These are phyloP conservation scores for Aspergillus glaucus DNA, from an alignment of 2,329 filamentous ascomycete species.

Conservation along the genomic window DNA sequence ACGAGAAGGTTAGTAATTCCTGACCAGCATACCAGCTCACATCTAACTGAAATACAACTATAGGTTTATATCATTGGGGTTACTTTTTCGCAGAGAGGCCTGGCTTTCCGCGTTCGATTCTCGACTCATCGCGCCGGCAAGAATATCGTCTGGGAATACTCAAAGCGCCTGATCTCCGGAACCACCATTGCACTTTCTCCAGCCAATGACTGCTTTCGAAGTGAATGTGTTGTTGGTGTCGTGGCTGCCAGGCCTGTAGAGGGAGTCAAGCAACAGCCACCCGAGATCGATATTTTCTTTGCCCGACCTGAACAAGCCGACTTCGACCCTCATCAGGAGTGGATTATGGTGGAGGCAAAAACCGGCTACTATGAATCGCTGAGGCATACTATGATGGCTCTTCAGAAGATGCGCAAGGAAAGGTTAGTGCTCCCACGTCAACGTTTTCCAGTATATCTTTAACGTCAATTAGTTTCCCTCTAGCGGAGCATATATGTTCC, in stretches of 20 bases:
- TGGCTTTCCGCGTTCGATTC: constrained; percentile 64
- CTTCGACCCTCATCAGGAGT: constrained; percentile 63
- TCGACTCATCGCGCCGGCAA: constrained; percentile 60
- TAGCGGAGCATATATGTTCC: constrained; percentile 38
- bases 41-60: background rate
- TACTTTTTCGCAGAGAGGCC: constrained; percentile 55
- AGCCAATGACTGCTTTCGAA: constrained; percentile 54
- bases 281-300: constrained; percentile 72
- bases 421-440: constrained; percentile 22
- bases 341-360: constrained; percentile 73
- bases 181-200: constrained; percentile 52
- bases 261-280: constrained; percentile 59
- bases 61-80: constrained; percentile 64
- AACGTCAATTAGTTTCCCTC: constrained; percentile 34
- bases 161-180: constrained; percentile 51
- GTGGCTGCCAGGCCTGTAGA: constrained; percentile 64
- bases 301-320: constrained; percentile 53
- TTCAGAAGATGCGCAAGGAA: constrained; percentile 61
- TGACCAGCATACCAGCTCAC: background rate
- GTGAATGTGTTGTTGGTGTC: constrained; percentile 61
- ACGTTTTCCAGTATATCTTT: background rate
- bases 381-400: constrained; percentile 63
- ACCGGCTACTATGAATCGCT: constrained; percentile 70
- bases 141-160: constrained; percentile 62
- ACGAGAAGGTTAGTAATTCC: constrained; percentile 54